phyloP scores from a whole-genome alignment of 805 yeast species.

The Wickerhamomyces silvicola region DNA sequence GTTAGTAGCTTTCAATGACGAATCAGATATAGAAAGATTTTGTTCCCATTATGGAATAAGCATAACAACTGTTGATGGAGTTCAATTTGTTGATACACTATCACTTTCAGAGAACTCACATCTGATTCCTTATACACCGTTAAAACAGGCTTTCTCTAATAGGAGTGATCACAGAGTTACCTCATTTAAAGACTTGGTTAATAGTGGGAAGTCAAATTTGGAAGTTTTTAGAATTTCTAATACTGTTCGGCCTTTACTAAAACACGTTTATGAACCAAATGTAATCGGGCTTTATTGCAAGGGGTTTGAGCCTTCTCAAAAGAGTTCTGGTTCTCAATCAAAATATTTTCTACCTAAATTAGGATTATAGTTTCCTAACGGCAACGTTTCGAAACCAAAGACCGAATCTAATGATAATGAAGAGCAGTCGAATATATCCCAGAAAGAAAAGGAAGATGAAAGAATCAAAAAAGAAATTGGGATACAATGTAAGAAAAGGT shows the following conservation, averaged over 20 bases:
- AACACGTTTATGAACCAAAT: too few relatives aligned
- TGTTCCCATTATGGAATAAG: conserved; percentile 60
- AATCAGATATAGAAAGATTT: conserved; percentile 46
- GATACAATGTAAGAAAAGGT: conserved; percentile 6
- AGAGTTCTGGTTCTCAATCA: too few relatives aligned
- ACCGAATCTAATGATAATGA: too few relatives aligned
- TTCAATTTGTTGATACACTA: conserved; percentile 34
- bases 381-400: too few relatives aligned
- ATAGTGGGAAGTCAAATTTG: conserved; percentile 9
- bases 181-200: conserved; percentile 29
- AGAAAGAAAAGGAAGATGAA: conserved; percentile 1
- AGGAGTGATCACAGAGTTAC: conserved; percentile 34
- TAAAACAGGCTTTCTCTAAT: conserved; percentile 40
- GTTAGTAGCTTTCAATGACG: conserved; percentile 63
- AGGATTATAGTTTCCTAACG: too few relatives aligned
- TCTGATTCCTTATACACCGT: conserved; percentile 30
- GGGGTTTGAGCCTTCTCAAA: too few relatives aligned
- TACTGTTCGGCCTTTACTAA: too few relatives aligned
- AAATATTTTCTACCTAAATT: too few relatives aligned
- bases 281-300: too few relatives aligned
- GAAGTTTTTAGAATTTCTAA: conserved; percentile 1
- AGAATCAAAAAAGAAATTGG: too few relatives aligned
- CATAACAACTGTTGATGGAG: conserved; percentile 27
- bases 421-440: not conserved
- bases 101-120: conserved; percentile 33